Base-by-base conservation (phyloP, 2,329 filamentous ascomycete genomes). In the Mollisia scopiformis region DNA sequence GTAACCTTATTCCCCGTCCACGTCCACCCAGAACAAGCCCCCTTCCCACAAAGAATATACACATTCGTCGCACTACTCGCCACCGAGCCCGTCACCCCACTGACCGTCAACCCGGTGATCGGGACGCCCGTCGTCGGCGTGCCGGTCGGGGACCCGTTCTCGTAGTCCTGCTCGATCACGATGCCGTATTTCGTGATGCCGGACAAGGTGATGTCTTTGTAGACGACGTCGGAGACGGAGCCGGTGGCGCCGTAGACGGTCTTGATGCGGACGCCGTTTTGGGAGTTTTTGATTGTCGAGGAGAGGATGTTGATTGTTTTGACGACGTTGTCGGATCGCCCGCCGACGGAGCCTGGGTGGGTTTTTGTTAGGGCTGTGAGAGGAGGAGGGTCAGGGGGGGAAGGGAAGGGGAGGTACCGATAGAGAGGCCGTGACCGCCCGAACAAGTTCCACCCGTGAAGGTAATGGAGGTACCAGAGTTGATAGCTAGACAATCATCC, bases 401-500 rank as follows among this genome's bases (percentile, higher is more conserved):
- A n/a, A 46, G 37, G 51, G n/a, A n/a, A n/a, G n/a, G n/a, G n/a
- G n/a, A n/a, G n/a, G n/a, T n/a, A n/a, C n/a, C 37, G 51, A 63
- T 58, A 19, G 58, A 61, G 28, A 63, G 52, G 46, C 84, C 84
- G 55, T 73, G 71, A 13, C 72, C 72, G 16, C 72, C 71, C 8
- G 60, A 63, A 41, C 72, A 73, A 19, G 57, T 64, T 55, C 69
- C 70, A 11, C 65, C 65, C 2, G 66, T 71, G 64, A 73, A 71
- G 16, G 62, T 66, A 49, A 73, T 72, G 25, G 21, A 67, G 73
- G 75, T 79, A 58, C 84, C 83, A 2, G 81, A 84, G 75, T 86
- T 86, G 67, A 86, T 75, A 31, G 84, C 84, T 13, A 86, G 73
- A 67, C 84, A 87, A 68, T 86, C 84, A 62, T 87, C 84, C 73